Base-by-base conservation (phyloP, 2,329 filamentous ascomycete genomes). In the Pseudogymnoascus sp. region DNA sequence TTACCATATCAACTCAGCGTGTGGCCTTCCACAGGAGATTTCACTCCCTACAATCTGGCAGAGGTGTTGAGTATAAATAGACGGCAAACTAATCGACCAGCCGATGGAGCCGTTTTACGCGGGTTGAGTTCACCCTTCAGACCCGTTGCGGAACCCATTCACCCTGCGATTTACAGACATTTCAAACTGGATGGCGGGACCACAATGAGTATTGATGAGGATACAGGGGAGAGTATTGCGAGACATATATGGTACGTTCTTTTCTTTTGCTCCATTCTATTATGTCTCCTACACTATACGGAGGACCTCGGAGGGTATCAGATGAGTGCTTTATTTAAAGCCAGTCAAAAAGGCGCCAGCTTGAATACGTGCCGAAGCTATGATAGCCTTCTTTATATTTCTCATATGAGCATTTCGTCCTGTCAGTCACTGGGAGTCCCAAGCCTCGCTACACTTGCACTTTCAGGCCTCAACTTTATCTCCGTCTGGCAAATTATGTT, bases 151-250 rank as follows among this genome's bases (percentile, higher is more conserved):
- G 25, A 41, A 31, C 6, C 25, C 10, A 58, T 38, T 36, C 25
- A 4, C 12, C 27, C 42, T 25, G 33, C 27, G 31, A 58, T 55
- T 29, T 36, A 55, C 58, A 48, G 62, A 6, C 8, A 33, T 9
- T 59, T 61, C 27, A 38, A 25, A 38, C 29, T 62, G 17, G 29
- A 51, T 21, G 36, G 42, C 12, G 58, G 35, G 10, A 36, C 21
- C 15, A 51, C 64, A 15, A 61, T 73, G 8, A 72, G 73, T 35
- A 81, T 90, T 48, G 86, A 83, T 77, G 87, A 90, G 71, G 87
- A 90, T 68, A 88, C 85, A 0, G 86, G 87, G 3, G 87, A 90
- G 69, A 88, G 85, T 70, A 90, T 90, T 68, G 87, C 87, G 5
- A 78, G 86, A 42, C 87, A 90, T 74, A 79, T 90, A 58, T 90